A percentile compares a stretch with the other conserved stretches of the same genome.
phyloP scores from a whole-genome alignment of 495 filamentous ascomycete species.

The Penicillium longicatenatum region DNA sequence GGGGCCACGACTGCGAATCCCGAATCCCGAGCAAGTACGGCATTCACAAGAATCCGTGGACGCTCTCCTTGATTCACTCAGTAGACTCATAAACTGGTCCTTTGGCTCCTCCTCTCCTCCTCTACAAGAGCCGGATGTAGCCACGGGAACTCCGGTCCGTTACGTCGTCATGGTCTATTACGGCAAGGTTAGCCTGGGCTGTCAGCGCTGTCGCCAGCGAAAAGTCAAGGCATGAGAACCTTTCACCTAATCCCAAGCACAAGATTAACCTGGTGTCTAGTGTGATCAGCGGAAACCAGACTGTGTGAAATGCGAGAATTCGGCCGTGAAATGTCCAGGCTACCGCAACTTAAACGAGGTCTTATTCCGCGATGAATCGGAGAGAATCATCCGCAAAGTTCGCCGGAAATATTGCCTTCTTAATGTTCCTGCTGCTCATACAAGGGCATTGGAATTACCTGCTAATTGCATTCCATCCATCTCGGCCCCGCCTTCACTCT shows the following conservation, averaged over 20 bases:
- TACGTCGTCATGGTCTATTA: slow-evolving; percentile 2
- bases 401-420: neutral
- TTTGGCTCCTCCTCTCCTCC: neutral
- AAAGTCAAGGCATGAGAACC: neutral
- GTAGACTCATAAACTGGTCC: too few relatives aligned
- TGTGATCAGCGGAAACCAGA: slow-evolving; percentile 1
- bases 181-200: neutral
- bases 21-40: slow-evolving; percentile 2
- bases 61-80: too few relatives aligned
- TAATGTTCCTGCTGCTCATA: neutral
- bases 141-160: neutral
- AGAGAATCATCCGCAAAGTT: neutral
- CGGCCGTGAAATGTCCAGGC: neutral
- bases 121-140: neutral
- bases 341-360: slow-evolving; percentile 1
- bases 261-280: neutral
- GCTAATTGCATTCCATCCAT: neutral
- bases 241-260: neutral
- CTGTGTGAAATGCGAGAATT: neutral
- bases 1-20: neutral
- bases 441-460: neutral
- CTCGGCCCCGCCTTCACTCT: neutral
- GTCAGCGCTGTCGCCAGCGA: slow-evolving; percentile 5
- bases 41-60: neutral
- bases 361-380: neutral